Evolutionary conservation across 108 stramenopile genomes (phyloP).

Genomic region (Parietichytrium sp.): DNA sequence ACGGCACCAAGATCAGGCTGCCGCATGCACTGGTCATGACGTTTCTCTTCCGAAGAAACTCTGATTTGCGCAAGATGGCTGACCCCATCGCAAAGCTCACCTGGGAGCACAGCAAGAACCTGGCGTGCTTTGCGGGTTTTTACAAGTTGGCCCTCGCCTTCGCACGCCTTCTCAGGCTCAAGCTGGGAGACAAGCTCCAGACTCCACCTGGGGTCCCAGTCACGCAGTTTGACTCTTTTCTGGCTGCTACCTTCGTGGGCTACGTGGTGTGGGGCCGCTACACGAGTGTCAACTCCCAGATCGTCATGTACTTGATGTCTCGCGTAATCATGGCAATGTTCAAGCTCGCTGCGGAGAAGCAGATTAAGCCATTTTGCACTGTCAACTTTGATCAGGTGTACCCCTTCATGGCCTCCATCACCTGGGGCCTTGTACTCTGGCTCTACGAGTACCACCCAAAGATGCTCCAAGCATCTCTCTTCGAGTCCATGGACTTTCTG

Average conservation of each 20-base stretch:
- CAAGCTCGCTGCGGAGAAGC: neutral
- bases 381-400: neutral
- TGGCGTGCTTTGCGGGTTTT: neutral
- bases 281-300: conserved; percentile 15
- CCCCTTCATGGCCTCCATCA: neutral
- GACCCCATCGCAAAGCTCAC: conserved; percentile 20
- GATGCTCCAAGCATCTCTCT: neutral
- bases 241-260: neutral
- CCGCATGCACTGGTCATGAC: conserved; percentile 21
- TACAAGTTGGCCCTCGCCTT: conserved; percentile 24
- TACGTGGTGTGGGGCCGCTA: conserved; percentile 1
- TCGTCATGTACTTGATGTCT: conserved; percentile 13
- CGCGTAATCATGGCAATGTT: neutral
- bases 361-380: neutral
- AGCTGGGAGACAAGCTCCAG: conserved; percentile 5
- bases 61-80: neutral
- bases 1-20: conserved; percentile 8
- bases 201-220: conserved; percentile 14
- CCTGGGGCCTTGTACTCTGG: conserved; percentile 23
- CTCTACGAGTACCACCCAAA: conserved; percentile 39
- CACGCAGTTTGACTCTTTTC: conserved; percentile 7
- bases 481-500: conserved; percentile 5
- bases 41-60: conserved; percentile 28
- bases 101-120: neutral
- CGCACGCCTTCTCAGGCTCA: neutral